phyloP scores from a whole-genome alignment of 768 basidiomycete genomes.

The Boletellus emodensis region DNA sequence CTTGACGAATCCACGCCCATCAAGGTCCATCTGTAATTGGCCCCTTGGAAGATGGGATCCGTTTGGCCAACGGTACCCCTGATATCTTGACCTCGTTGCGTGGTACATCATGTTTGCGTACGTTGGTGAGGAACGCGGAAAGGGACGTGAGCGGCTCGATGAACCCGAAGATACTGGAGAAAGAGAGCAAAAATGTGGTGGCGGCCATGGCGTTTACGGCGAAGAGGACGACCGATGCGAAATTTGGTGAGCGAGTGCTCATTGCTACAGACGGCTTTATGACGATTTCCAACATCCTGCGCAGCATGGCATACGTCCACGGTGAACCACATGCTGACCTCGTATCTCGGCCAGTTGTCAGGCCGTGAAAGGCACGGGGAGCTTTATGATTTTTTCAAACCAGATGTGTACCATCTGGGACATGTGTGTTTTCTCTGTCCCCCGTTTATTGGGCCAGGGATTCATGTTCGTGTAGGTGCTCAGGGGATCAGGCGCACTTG shows the following conservation, averaged over 20 bases:
- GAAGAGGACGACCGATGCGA: background rate
- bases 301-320: no score
- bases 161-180: constrained; percentile 5
- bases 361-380: no score
- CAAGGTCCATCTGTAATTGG: no score
- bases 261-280: no score
- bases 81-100: background rate
- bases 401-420: constrained; percentile 28
- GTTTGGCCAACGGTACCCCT: no score
- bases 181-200: background rate
- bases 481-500: background rate
- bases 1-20: no score
- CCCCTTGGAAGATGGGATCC: no score
- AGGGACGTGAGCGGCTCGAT: background rate
- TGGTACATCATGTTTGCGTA: constrained; percentile 1
- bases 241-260: background rate
- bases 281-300: no score
- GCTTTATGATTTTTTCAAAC: constrained; percentile 29
- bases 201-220: background rate
- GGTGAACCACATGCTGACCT: no score
- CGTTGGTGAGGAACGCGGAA: background rate
- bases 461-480: background rate
- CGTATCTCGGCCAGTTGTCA: no score
- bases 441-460: background rate
- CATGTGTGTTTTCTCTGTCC: constrained; percentile 10